Evolutionary conservation across 2,329 filamentous ascomycete species (phyloP), one percentile per base, ranked within the genome.

Genomic region (Achaetomium macrosporum): DNA sequence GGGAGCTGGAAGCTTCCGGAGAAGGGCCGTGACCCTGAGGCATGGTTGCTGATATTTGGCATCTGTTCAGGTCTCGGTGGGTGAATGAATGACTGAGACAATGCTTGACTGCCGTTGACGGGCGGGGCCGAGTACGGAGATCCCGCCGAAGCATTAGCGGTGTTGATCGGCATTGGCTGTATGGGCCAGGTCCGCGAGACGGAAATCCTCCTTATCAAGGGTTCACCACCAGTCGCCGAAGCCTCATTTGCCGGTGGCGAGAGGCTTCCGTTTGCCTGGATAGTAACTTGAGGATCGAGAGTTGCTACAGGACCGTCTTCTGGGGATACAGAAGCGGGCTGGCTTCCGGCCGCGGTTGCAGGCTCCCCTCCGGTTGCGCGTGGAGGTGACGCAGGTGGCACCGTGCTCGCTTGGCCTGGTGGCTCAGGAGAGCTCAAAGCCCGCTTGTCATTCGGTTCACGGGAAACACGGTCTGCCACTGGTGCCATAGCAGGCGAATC

Each of bases 101-200:
- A 60, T 3, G 69, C 61, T 16, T 70, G 66, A 47, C 66, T 65
- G 29, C 63, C 62, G 10, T 65, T 64, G 20, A 63, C 51, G 5
- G 68, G 63, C 5, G 73, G 71, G 0, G 71, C 73, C 9, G 74
- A 75, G 49, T 67, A 71, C 1, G 74, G 71, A 56, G 73, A 71
- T 4, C 66, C 70, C 13, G 54, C 36, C 1, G 61, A 16, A 8
- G 51, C 29, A 16, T 43, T 59, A 12, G 59, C 47, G 16, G 61
- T 55, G 16, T 61, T 56, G 46, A 57, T 50, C 19, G 66, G 62
- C 13, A 62, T 51, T 5, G 61, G 61, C 33, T 65, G 65, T 16
- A 66, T 68, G 20, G 78, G 76, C 77, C 78, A 81, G 9, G 76
- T 79, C 57, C 66, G 66, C 12, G 71, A 65, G 54, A 67, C 71